Evolutionary conservation across 2,329 filamentous ascomycete species (phyloP).

Genomic region (Pseudopithomyces maydicus): DNA sequence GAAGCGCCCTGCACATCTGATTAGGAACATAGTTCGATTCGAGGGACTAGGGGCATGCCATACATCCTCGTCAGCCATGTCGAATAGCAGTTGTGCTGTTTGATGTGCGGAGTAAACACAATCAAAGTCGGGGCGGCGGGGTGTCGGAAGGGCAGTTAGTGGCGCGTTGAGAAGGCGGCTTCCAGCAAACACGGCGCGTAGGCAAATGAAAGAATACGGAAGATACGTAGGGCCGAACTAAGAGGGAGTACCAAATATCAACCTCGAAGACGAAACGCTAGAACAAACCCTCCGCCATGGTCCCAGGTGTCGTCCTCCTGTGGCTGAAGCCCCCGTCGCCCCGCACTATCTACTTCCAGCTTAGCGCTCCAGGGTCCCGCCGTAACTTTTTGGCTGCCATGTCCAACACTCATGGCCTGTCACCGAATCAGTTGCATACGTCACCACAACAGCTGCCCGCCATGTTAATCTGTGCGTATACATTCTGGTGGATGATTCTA

Average conservation of each 20-base stretch:
- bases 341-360: conserved; percentile 30
- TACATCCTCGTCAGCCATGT: conserved; percentile 44
- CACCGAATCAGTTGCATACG: not conserved
- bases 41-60: not conserved
- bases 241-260: not conserved
- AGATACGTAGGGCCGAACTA: conserved; percentile 2
- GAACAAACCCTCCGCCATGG: conserved; percentile 10
- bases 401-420: not conserved
- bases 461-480: conserved; percentile 69
- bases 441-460: conserved; percentile 11
- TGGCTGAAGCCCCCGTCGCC: conserved; percentile 17
- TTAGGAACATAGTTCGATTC: conserved; percentile 9
- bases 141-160: not conserved
- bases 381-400: conserved; percentile 29
- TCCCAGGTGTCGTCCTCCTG: conserved; percentile 10
- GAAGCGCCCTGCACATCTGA: conserved; percentile 72
- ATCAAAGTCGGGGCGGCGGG: not conserved
- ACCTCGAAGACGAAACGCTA: conserved; percentile 19
- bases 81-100: not conserved
- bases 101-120: not conserved
- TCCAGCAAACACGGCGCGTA: too few relatives aligned
- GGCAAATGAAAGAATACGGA: too few relatives aligned
- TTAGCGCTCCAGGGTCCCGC: conserved; percentile 30
- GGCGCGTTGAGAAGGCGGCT: not conserved
- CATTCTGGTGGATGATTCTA: not conserved